phyloP scores from a whole-genome alignment of 768 basidiomycete species.

The Lactarius quietus region DNA sequence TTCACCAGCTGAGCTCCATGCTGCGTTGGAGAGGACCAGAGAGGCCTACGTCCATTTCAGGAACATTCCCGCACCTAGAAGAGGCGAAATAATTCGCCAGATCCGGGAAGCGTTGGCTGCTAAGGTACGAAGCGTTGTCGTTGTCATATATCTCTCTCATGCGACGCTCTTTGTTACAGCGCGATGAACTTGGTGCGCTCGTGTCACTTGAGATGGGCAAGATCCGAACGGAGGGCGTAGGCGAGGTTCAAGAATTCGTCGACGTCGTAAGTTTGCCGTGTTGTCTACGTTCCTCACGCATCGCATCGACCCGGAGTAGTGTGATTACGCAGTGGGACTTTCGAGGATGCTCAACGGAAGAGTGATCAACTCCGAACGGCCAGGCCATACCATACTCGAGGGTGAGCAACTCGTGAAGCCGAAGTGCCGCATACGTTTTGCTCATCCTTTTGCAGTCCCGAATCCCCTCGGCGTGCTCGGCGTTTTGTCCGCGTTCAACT shows the following conservation, averaged over 20 bases:
- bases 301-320: conserved; percentile 44
- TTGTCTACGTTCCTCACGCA: neutral
- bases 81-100: conserved; percentile 87
- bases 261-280: conserved; percentile 69
- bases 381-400: conserved; percentile 89
- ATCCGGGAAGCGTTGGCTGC: conserved; percentile 75
- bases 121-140: conserved; percentile 49
- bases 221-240: conserved; percentile 84
- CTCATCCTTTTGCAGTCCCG: conserved; percentile 52
- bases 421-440: neutral
- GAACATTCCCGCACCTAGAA: conserved; percentile 76
- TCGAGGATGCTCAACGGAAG: conserved; percentile 94
- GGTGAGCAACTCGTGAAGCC: conserved; percentile 42
- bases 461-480: conserved; percentile 78
- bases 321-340: conserved; percentile 90
- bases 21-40: conserved; percentile 61
- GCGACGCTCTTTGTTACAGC: conserved; percentile 40
- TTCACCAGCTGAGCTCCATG: conserved; percentile 66
- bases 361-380: conserved; percentile 83
- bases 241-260: conserved; percentile 93
- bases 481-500: conserved; percentile 91
- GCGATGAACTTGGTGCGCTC: conserved; percentile 74
- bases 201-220: conserved; percentile 91
- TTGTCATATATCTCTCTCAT: neutral
- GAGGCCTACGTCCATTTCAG: conserved; percentile 73